A percentile compares a stretch with the other conserved stretches of the same genome.
These are phyloP conservation scores for Mesembryanthemum crystallinum DNA, from an alignment of 148 eudicot genomes.

Conservation along the genomic window DNA sequence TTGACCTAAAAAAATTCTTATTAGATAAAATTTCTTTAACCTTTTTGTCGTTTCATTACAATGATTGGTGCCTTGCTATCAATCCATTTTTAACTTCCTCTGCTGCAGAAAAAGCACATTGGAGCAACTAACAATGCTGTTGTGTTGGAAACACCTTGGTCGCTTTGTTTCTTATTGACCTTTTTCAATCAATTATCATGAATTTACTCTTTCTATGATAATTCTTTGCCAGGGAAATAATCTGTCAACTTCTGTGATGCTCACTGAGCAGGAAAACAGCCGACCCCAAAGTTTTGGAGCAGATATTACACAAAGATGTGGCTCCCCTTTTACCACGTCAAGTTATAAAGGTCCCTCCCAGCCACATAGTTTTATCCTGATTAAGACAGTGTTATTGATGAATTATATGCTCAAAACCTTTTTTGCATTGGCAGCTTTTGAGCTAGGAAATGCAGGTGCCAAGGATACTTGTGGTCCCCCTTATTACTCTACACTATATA, in stretches of 20 bases:
- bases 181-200: too few species aligned
- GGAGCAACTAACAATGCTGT: too few species aligned
- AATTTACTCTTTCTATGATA: background rate
- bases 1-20: too few species aligned
- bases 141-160: too few species aligned
- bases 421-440: slow-evolving; percentile 31
- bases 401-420: slow-evolving; percentile 15
- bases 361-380: background rate
- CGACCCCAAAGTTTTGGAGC: slow-evolving; percentile 25
- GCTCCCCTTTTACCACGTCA: background rate
- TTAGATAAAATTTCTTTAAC: too few species aligned
- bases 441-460: slow-evolving; percentile 32
- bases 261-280: slow-evolving; percentile 18
- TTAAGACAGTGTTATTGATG: background rate
- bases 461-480: slow-evolving; percentile 30
- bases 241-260: slow-evolving; percentile 12
- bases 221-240: slow-evolving; percentile 29
- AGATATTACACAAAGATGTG: slow-evolving; percentile 29
- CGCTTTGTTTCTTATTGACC: too few species aligned
- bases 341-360: slow-evolving; percentile 4
- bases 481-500: slow-evolving; percentile 36
- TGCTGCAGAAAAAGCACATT: too few species aligned
- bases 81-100: too few species aligned
- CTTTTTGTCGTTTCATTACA: too few species aligned
- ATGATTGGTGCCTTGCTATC: too few species aligned